Evolutionary conservation across 2,329 filamentous ascomycete species (phyloP).

Genomic region (Sporothrix variecibatus): DNA sequence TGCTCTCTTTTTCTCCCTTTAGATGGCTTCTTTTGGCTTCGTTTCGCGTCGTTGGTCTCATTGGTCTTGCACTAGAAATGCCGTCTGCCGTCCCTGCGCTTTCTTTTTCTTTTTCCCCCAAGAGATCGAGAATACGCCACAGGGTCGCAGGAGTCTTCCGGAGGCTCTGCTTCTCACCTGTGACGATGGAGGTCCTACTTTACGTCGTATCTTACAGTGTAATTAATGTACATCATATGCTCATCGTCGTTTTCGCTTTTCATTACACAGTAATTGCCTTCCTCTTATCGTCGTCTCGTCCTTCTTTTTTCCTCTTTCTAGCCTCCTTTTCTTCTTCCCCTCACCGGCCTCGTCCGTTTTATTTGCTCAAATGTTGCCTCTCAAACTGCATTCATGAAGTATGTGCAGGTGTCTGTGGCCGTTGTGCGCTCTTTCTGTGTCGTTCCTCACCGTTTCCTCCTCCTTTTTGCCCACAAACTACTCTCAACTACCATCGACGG

Average conservation of each 20-base stretch:
- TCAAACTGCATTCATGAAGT: neutral
- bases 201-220: too few relatives aligned
- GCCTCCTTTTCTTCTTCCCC: neutral
- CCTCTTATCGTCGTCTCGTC: neutral
- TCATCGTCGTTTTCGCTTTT: neutral
- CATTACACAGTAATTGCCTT: too few relatives aligned
- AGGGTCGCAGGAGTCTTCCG: neutral
- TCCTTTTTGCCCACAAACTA: conserved; percentile 1
- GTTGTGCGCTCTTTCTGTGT: neutral
- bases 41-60: neutral
- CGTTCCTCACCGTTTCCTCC: neutral
- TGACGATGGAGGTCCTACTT: too few relatives aligned
- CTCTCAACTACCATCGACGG: neutral
- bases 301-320: neutral
- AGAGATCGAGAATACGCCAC: neutral
- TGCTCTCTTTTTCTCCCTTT: neutral
- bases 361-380: neutral
- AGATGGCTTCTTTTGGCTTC: neutral
- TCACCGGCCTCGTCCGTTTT: neutral
- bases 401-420: neutral
- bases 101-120: neutral
- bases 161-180: neutral
- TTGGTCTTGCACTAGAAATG: neutral
- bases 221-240: neutral
- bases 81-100: conserved; percentile 1